Percentiles rank a stretch among this genome's conserved stretches.
phyloP scores from a whole-genome alignment of 108 stramenopile species.

The Skeletonema tropicum region DNA sequence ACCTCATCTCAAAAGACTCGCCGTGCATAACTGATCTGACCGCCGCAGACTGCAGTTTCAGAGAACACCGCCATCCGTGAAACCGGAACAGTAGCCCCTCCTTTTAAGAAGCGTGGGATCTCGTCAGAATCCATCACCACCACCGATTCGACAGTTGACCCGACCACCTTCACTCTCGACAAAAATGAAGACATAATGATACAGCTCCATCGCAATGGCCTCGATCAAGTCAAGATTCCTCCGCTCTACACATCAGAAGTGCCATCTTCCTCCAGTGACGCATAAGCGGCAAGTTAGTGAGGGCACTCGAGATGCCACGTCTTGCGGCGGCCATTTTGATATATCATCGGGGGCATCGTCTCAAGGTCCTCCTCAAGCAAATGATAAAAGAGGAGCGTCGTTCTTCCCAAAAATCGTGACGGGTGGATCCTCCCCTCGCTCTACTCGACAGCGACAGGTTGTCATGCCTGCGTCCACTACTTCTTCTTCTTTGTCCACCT shows the following conservation, averaged over 20 bases:
- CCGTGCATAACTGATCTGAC: neutral
- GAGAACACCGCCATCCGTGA: neutral
- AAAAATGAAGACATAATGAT: neutral
- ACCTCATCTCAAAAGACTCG: neutral
- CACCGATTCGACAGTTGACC: neutral
- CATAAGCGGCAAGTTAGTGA: neutral
- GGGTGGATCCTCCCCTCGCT: too few species aligned
- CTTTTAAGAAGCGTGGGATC: neutral
- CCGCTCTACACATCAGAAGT: neutral
- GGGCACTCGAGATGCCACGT: neutral
- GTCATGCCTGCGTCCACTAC: too few species aligned
- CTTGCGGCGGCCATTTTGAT: neutral
- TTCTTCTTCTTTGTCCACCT: neutral
- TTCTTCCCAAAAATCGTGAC: too few species aligned
- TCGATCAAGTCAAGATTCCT: neutral
- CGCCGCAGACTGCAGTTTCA: neutral
- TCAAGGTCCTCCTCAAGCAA: neutral
- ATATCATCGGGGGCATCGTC: neutral
- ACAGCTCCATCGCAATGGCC: neutral
- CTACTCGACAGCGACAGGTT: too few species aligned
- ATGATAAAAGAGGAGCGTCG: too few species aligned
- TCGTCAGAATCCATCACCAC: neutral
- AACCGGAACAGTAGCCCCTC: neutral
- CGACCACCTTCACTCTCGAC: constrained; percentile 5
- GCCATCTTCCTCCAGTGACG: neutral